Evolutionary conservation across 495 filamentous ascomycete genomes (phyloP).

Genomic region (Talaromyces trachyspermus): DNA sequence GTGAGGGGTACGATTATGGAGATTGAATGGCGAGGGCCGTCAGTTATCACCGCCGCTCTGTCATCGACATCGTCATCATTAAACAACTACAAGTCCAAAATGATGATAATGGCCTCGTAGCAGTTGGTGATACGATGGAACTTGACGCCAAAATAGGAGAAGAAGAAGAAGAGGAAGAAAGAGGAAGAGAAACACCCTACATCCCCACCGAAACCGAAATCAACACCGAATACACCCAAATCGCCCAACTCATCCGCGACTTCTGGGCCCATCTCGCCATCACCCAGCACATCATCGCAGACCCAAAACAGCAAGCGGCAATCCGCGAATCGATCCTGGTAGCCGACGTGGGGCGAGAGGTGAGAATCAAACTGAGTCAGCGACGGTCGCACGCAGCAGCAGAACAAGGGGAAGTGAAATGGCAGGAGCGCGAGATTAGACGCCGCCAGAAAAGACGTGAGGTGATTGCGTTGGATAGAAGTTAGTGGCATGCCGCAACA

Average conservation of each 20-base stretch:
- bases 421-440: slow-evolving; percentile 2
- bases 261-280: slow-evolving; percentile 33
- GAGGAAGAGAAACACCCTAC: slow-evolving; percentile 24
- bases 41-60: slow-evolving; percentile 19
- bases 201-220: slow-evolving; percentile 25
- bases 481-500: neutral
- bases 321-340: slow-evolving; percentile 37
- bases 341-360: slow-evolving; percentile 34
- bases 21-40: slow-evolving; percentile 37
- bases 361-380: slow-evolving; percentile 13
- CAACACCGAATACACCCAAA: slow-evolving; percentile 34
- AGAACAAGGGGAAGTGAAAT: no score
- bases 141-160: neutral
- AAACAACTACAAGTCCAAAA: no score
- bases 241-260: slow-evolving; percentile 33
- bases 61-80: neutral
- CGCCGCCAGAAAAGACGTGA: slow-evolving; percentile 1
- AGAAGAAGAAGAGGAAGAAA: slow-evolving; percentile 18
- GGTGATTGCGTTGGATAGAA: slow-evolving; percentile 2
- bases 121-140: neutral
- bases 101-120: no score
- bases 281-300: slow-evolving; percentile 8
- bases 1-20: slow-evolving; percentile 37
- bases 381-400: no score
- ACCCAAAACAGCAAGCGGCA: no score